These are phyloP conservation scores for Pseudonitzschia delicatissima DNA, from an alignment of 108 stramenopile genomes.

Conservation along the genomic window DNA sequence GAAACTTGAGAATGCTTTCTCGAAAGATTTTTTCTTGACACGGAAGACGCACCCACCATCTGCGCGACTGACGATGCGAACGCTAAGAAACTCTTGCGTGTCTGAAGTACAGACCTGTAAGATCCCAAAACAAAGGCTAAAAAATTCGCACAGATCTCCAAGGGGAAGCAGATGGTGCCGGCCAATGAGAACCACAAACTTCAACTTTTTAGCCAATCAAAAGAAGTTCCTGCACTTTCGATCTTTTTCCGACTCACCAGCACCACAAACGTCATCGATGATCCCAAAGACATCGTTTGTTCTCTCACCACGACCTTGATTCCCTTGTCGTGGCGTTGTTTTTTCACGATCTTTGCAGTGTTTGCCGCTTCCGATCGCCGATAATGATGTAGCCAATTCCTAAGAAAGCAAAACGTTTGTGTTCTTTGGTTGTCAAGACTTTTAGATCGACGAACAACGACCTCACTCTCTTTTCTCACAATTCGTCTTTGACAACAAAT, in stretches of 20 bases:
- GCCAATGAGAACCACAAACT: conserved; percentile 12
- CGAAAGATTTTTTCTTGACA: too few relatives aligned
- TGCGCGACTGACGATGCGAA: too few relatives aligned
- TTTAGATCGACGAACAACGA: too few relatives aligned
- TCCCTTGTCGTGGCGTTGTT: background rate
- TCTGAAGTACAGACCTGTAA: too few relatives aligned
- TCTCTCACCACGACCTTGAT: background rate
- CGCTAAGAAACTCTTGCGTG: too few relatives aligned
- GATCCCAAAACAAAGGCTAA: too few relatives aligned
- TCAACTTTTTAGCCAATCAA: background rate
- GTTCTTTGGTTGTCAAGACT: too few relatives aligned
- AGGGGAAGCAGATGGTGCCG: conserved; percentile 13
- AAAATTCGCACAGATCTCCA: too few relatives aligned
- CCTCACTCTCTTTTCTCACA: conserved; percentile 13
- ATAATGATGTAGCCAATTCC: background rate
- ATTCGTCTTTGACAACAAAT: conserved; percentile 11
- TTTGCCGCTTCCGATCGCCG: too few relatives aligned
- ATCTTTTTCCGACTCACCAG: conserved; percentile 2
- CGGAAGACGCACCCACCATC: too few relatives aligned
- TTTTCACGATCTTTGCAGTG: background rate
- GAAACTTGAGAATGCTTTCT: too few relatives aligned
- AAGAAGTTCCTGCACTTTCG: background rate
- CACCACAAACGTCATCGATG: conserved; percentile 14
- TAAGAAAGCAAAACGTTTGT: conserved; percentile 1
- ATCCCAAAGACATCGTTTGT: too few relatives aligned